Conservation (phyloP, 2,329 filamentous ascomycete genomes). For the Clarireedia hainanense region DNA sequence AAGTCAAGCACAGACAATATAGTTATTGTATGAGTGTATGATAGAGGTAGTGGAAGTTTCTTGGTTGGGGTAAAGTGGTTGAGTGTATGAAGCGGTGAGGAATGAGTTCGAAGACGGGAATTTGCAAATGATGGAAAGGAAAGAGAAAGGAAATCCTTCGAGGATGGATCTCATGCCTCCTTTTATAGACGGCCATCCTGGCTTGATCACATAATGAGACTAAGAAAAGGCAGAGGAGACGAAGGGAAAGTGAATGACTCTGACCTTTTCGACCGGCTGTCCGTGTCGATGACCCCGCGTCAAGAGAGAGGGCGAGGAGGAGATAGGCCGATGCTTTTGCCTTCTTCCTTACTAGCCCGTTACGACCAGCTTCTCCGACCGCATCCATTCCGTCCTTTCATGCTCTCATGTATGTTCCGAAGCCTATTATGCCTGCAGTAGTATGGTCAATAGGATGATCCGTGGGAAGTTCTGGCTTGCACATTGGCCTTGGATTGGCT, state of each 20-base stretch:
- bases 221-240: conserved; percentile 19
- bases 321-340: conserved; percentile 27
- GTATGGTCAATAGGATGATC: conserved; percentile 24
- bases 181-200: conserved; percentile 54
- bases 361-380: conserved; percentile 13
- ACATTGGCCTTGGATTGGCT: conserved; percentile 25
- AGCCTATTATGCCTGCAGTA: conserved; percentile 22
- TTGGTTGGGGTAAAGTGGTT: conserved; percentile 17
- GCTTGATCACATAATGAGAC: conserved; percentile 16
- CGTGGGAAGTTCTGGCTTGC: conserved; percentile 24
- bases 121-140: conserved; percentile 36
- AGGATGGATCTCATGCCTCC: conserved; percentile 41
- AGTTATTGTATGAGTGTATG: conserved; percentile 17
- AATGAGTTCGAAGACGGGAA: conserved; percentile 12
- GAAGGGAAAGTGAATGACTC: conserved; percentile 4
- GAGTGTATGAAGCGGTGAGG: conserved; percentile 7
- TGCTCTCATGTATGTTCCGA: conserved; percentile 24
- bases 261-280: conserved; percentile 4
- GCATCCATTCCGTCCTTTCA: conserved; percentile 17
- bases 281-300: conserved; percentile 32
- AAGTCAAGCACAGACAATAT: conserved; percentile 20
- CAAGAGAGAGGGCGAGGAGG: conserved; percentile 21
- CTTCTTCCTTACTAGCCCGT: conserved; percentile 13
- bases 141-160: conserved; percentile 41
- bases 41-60: conserved; percentile 15